Percentiles rank a stretch among this genome's conserved stretches.
Conservation (phyloP, 1,284 basidiomycete genomes). For the Trametes hirsuta region DNA sequence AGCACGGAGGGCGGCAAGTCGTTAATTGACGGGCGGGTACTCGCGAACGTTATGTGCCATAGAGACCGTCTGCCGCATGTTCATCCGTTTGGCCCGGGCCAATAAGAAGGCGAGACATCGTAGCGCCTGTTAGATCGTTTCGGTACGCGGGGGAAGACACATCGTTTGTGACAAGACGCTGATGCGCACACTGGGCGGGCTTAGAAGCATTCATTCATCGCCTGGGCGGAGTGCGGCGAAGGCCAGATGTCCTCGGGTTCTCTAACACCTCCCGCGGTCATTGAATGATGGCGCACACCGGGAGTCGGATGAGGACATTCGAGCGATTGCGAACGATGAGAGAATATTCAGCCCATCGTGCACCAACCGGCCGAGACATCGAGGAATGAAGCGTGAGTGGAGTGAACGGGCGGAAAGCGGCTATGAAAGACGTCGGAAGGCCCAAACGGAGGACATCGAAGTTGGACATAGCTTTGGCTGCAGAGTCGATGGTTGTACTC, state of each 20-base stretch:
- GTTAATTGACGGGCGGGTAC: not conserved
- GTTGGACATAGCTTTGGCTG: no score
- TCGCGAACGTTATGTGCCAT: conserved; percentile 4
- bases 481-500: no score
- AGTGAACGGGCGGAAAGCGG: no score
- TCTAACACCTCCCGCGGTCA: not conserved
- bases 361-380: no score
- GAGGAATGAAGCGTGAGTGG: no score
- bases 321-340: not conserved
- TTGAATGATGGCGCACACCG: conserved; percentile 1
- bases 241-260: conserved; percentile 4
- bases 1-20: not conserved
- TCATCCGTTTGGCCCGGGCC: conserved; percentile 5
- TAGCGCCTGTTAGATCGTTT: conserved; percentile 3
- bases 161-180: not conserved
- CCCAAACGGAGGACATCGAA: no score
- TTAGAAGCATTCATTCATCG: conserved; percentile 6
- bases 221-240: not conserved
- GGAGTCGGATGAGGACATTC: conserved; percentile 2
- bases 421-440: no score
- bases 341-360: not conserved
- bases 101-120: conserved; percentile 11
- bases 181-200: not conserved
- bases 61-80: conserved; percentile 11
- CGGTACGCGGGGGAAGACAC: not conserved